These are phyloP conservation scores for Manihot esculenta DNA, from an alignment of 441 rosid species.

Conservation along the genomic window DNA sequence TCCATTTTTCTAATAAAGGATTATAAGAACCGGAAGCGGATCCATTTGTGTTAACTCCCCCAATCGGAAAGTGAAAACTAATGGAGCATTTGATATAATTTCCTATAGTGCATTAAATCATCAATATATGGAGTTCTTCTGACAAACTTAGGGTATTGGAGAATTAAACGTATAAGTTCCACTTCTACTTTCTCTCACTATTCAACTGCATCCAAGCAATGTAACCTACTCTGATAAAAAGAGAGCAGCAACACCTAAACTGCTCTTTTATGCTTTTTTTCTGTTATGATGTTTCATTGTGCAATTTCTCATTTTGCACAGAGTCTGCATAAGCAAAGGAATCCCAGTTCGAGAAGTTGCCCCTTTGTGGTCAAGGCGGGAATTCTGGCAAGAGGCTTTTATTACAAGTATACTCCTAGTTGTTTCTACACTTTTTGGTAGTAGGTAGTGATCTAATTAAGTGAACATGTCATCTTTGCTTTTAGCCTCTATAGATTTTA, in stretches of 20 bases:
- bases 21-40: background rate
- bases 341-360: constrained; percentile 68
- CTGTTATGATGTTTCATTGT: background rate
- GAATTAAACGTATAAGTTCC: background rate
- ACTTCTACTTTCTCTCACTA: background rate
- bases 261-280: background rate
- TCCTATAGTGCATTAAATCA: background rate
- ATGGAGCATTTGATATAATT: background rate
- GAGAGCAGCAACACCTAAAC: background rate
- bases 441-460: background rate
- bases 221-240: background rate
- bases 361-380: constrained; percentile 71
- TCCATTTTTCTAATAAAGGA: constrained; percentile 7
- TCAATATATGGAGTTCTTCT: background rate
- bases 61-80: no score
- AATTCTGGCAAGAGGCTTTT: constrained; percentile 83
- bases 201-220: background rate
- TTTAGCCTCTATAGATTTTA: background rate
- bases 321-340: constrained; percentile 66
- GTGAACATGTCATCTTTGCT: background rate
- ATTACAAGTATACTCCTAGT: constrained; percentile 56
- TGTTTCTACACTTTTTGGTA: background rate
- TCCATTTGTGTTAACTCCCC: background rate
- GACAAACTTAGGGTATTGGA: background rate
- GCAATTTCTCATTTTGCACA: constrained; percentile 23